Percentiles rank a stretch among this genome's conserved stretches.
Conservation (phyloP, 1,284 basidiomycete species). For the Ceratobasidium papillatum region DNA sequence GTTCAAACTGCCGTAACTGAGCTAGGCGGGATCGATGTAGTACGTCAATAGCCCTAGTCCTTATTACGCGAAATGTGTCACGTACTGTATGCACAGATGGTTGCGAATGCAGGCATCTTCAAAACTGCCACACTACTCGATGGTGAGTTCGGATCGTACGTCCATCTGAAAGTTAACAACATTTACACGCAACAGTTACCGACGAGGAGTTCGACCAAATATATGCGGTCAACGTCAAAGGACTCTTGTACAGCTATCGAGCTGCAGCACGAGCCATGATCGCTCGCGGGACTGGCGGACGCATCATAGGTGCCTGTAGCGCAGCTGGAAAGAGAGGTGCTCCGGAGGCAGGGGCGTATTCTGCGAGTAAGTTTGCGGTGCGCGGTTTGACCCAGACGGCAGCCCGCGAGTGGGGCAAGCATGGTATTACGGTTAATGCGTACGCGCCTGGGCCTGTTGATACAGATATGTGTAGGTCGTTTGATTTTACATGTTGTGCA, state of each 20-base stretch:
- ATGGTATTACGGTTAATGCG: conserved; percentile 47
- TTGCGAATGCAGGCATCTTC: conserved; percentile 33
- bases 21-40: conserved; percentile 17
- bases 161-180: background rate
- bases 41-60: too few species aligned
- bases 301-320: conserved; percentile 45
- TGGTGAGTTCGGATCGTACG: conserved; percentile 1
- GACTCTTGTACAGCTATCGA: conserved; percentile 47
- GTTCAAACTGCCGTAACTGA: background rate
- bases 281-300: conserved; percentile 47
- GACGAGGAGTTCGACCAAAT: conserved; percentile 44
- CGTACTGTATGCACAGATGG: conserved; percentile 15
- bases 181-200: background rate
- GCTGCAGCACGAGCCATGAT: conserved; percentile 48
- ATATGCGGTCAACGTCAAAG: conserved; percentile 46
- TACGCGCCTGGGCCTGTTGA: conserved; percentile 47
- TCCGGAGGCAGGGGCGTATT: conserved; percentile 15
- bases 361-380: conserved; percentile 47
- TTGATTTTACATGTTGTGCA: background rate
- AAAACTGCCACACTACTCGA: background rate
- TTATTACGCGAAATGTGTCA: too few species aligned
- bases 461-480: conserved; percentile 45
- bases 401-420: conserved; percentile 45
- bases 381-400: conserved; percentile 46
- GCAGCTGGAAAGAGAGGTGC: conserved; percentile 37